phyloP scores from a whole-genome alignment of 768 basidiomycete species.

The Tylopilus sp. region DNA sequence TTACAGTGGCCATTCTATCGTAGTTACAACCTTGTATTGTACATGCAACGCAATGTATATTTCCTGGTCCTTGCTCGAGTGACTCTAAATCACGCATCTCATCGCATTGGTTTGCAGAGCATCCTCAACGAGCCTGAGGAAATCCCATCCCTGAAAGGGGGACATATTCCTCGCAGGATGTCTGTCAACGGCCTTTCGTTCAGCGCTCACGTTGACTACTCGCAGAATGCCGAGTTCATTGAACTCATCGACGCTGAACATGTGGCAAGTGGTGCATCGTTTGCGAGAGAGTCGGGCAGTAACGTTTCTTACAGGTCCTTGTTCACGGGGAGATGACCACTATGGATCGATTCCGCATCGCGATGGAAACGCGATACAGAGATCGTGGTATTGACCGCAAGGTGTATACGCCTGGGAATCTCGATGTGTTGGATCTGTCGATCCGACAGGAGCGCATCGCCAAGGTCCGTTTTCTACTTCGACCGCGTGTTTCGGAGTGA shows the following conservation, averaged over 20 bases:
- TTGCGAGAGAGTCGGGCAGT: not conserved
- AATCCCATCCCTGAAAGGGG: conserved; percentile 70
- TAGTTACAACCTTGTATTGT: conserved; percentile 10
- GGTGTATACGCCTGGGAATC: conserved; percentile 89
- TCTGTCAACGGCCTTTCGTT: conserved; percentile 95
- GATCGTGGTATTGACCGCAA: conserved; percentile 89
- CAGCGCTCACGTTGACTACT: conserved; percentile 93
- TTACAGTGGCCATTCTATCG: not conserved
- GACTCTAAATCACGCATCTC: conserved; percentile 4
- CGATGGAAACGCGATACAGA: conserved; percentile 80
- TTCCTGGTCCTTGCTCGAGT: not conserved
- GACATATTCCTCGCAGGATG: conserved; percentile 76
- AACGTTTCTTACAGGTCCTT: conserved; percentile 46
- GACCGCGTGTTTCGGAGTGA: not conserved
- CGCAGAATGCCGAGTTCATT: conserved; percentile 95
- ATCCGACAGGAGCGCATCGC: conserved; percentile 88
- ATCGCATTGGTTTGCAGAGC: conserved; percentile 48
- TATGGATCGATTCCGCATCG: conserved; percentile 83
- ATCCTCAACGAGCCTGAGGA: conserved; percentile 93
- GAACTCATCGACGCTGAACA: conserved; percentile 84
- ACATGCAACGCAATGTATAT: conserved; percentile 11
- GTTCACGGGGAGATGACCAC: conserved; percentile 89
- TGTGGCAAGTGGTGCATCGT: conserved; percentile 42
- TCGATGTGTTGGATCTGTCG: conserved; percentile 80
- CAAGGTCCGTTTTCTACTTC: conserved; percentile 52